Base-by-base conservation (phyloP, 495 filamentous ascomycete species). In the Usnea hakonensis region DNA sequence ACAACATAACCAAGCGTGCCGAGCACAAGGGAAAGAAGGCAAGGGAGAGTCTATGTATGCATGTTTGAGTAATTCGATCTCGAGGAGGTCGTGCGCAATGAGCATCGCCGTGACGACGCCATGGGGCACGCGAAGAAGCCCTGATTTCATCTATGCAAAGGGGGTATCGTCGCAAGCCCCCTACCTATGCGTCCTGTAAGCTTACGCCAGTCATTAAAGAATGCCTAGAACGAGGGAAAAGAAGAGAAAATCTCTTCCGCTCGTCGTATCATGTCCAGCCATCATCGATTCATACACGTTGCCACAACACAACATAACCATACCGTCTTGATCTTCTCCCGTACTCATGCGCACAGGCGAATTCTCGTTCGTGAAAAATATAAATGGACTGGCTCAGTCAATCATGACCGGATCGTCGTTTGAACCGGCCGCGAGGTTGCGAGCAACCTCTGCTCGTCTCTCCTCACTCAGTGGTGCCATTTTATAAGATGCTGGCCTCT, bases 81-180 rank as follows among this genome's bases (percentile, higher is more conserved):
- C n/a, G 8, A 44, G n/a, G 43, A 44, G n/a, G n/a, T 23, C n/a
- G 43, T 44, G 43, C 9, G 21, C 21, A 48, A 26, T 23, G 43
- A 26, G 43, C 43, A 50, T 37, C 58, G 38, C 37, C 23, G n/a
- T 3, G 28, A 35, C 37, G 40, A 35, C 32, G 58, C 58, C 58
- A 38, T n/a, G n/a, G 36, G 38, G 36, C 16, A 21, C 23, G 11
- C 13, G 46, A 32, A 46, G 21, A 37, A 37, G 58, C 48, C 13
- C 28, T 55, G 36, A 40, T 37, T 23, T 36, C 52, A 44, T 62
- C 40, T 62, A 57, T 55, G 53, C 60, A 57, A 56, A 32, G 2
- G 52, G 60, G 60, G 60, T 48, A 62, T 62, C 60, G 60, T 55
- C 50, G 46, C 55, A 52, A 62, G 60, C 60, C 52, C 60, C 60